Percentiles rank a stretch among this genome's conserved stretches.
Conservation (phyloP, 805 yeast genomes). For the Hemisphaericaspora nanyangensis region DNA sequence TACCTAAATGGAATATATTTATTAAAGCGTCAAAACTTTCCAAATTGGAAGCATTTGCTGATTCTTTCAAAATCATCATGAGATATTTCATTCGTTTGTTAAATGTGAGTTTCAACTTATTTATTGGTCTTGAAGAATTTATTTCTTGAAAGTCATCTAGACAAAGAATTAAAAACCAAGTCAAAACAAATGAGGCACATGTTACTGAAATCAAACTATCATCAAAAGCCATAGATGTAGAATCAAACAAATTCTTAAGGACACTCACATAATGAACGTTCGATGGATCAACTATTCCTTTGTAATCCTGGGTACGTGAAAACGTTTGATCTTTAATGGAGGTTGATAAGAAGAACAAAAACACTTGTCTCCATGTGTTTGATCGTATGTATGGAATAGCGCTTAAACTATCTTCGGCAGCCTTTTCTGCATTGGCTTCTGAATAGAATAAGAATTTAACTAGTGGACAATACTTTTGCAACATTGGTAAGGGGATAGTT, state of each 20-base stretch:
- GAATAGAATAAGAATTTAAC: slow-evolving; percentile 30
- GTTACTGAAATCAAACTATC: slow-evolving; percentile 12
- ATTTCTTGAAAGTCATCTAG: slow-evolving; percentile 33
- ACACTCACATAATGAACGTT: slow-evolving; percentile 20
- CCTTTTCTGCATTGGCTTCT: slow-evolving; percentile 17
- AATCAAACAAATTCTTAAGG: slow-evolving; percentile 30
- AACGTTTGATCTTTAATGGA: slow-evolving; percentile 34
- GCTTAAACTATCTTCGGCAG: slow-evolving; percentile 19
- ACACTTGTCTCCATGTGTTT: slow-evolving; percentile 33
- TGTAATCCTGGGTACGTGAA: slow-evolving; percentile 34
- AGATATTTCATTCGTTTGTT: slow-evolving; percentile 35
- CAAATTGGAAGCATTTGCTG: slow-evolving; percentile 21
- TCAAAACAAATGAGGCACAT: slow-evolving; percentile 20
- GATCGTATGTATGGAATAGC: slow-evolving; percentile 27
- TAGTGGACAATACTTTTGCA: slow-evolving; percentile 33
- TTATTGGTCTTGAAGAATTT: slow-evolving; percentile 20
- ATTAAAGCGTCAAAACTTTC: slow-evolving; percentile 35
- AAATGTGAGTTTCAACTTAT: slow-evolving; percentile 28
- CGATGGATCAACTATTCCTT: slow-evolving; percentile 15
- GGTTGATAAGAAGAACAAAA: slow-evolving; percentile 27
- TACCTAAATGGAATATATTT: slow-evolving; percentile 33
- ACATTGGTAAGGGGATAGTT: slow-evolving; percentile 20
- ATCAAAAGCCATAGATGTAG: slow-evolving; percentile 27
- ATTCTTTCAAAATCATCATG: slow-evolving; percentile 23
- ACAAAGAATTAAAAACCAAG: slow-evolving; percentile 32